Evolutionary conservation across 495 filamentous ascomycete genomes (phyloP).

Genomic region (Daldinia childiae): DNA sequence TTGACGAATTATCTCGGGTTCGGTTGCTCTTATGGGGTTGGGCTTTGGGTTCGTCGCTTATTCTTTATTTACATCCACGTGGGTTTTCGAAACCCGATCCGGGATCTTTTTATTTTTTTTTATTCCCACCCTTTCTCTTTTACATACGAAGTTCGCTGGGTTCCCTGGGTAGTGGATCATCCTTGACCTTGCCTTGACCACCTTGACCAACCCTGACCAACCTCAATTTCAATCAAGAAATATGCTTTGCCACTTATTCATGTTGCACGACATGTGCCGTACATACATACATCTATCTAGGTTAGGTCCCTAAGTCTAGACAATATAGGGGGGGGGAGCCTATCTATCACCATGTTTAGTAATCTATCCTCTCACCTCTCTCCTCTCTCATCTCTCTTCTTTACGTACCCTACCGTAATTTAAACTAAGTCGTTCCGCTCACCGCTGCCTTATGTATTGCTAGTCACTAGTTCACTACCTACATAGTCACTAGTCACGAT

Average conservation of each 20-base stretch:
- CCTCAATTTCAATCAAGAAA: not conserved
- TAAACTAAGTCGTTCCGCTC: slow-evolving; percentile 6
- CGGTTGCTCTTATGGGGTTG: slow-evolving; percentile 5
- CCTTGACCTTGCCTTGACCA: no score
- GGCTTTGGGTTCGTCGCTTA: slow-evolving; percentile 17
- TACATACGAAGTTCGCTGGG: slow-evolving; percentile 15
- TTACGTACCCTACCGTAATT: slow-evolving; percentile 5
- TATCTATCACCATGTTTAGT: slow-evolving; percentile 1
- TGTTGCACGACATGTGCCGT: slow-evolving; percentile 21
- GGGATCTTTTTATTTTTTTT: no score
- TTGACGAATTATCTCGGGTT: not conserved
- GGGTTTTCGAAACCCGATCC: slow-evolving; percentile 27
- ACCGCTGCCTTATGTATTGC: slow-evolving; percentile 21
- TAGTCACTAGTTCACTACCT: no score
- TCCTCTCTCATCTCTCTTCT: slow-evolving; percentile 1
- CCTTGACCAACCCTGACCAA: no score
- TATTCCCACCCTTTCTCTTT: no score
- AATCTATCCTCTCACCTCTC: slow-evolving; percentile 7
- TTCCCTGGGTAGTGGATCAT: no score
- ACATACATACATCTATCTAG: no score
- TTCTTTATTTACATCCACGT: slow-evolving; percentile 26
- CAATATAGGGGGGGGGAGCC: not conserved
- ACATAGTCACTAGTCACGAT: slow-evolving; percentile 6
- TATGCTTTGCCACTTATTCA: slow-evolving; percentile 6
- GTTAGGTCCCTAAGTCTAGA: no score